Conservation (phyloP, 2,329 filamentous ascomycete genomes). For the Pseudogymnoascus sp. region DNA sequence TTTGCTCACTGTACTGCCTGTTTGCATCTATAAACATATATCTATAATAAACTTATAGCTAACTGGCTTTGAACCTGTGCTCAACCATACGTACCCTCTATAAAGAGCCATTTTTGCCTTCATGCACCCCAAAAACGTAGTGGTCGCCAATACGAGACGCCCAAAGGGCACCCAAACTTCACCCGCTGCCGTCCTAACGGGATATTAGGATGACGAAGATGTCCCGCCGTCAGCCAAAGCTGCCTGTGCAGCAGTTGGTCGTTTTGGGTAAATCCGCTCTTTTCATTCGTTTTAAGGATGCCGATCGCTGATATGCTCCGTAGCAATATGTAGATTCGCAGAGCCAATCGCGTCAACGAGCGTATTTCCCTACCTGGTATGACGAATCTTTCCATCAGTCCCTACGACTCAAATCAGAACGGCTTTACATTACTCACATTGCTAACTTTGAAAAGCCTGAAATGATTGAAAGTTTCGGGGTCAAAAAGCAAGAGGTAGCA, state of each 20-base stretch:
- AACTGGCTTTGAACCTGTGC: neutral
- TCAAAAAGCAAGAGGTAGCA: conserved; percentile 62
- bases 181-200: neutral
- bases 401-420: neutral
- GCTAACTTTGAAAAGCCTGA: conserved; percentile 46
- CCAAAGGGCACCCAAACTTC: neutral
- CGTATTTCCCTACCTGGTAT: conserved; percentile 35
- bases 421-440: neutral
- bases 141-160: conserved; percentile 2
- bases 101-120: conserved; percentile 4
- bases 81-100: neutral
- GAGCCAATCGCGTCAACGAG: conserved; percentile 62
- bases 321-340: conserved; percentile 70
- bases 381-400: conserved; percentile 11
- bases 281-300: neutral
- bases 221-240: conserved; percentile 40
- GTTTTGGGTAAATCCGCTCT: conserved; percentile 58
- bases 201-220: conserved; percentile 18
- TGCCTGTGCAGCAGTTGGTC: conserved; percentile 67
- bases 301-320: conserved; percentile 7
- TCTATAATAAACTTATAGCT: conserved; percentile 3
- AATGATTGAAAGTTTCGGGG: conserved; percentile 74
- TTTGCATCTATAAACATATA: conserved; percentile 4
- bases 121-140: neutral
- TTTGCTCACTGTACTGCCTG: neutral